Conservation (phyloP, 2,329 filamentous ascomycete species). For the Thermoascus crustaceus region DNA sequence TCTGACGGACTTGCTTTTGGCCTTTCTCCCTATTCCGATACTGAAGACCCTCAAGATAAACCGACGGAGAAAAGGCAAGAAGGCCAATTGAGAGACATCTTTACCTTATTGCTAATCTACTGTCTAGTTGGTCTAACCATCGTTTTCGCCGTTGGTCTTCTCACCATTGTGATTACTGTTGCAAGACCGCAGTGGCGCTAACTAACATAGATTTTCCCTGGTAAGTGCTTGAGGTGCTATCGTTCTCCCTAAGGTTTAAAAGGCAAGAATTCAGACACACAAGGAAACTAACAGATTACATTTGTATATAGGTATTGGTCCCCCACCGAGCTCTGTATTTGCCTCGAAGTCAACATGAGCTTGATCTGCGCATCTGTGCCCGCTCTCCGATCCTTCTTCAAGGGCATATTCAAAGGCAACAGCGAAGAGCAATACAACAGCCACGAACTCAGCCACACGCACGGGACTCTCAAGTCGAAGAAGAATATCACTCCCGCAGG, state of each 20-base stretch:
- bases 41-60: neutral
- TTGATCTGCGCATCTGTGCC: conserved; percentile 9
- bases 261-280: too few relatives aligned
- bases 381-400: neutral
- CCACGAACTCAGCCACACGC: too few relatives aligned
- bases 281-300: too few relatives aligned
- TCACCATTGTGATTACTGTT: neutral
- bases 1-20: neutral
- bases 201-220: neutral
- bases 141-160: neutral
- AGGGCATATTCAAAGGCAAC: conserved; percentile 50
- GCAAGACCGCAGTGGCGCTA: neutral
- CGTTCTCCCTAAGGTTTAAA: too few relatives aligned
- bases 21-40: neutral
- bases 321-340: neutral
- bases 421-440: too few relatives aligned
- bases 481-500: too few relatives aligned
- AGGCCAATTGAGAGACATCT: too few relatives aligned
- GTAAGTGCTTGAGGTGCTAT: too few relatives aligned
- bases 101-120: too few relatives aligned
- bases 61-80: neutral
- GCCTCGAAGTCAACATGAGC: conserved; percentile 6
- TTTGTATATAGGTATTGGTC: neutral
- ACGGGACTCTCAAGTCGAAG: too few relatives aligned
- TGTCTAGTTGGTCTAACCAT: neutral